Base-by-base conservation (phyloP, 768 basidiomycete species). In the Multifurca ochricompacta region DNA sequence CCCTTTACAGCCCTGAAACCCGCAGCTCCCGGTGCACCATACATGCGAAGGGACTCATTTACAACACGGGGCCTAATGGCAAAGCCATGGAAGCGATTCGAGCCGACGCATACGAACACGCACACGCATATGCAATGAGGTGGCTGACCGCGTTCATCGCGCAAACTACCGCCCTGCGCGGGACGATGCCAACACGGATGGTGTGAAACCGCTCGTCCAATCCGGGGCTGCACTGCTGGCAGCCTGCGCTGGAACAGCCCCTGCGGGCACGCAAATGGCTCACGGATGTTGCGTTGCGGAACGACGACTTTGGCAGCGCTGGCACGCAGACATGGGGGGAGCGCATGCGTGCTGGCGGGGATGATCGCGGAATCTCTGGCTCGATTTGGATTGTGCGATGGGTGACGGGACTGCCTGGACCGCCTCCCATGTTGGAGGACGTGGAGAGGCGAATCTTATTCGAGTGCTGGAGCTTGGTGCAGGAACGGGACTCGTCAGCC, bases 321-420 rank as follows among this genome's bases (percentile, higher is more conserved):
- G 91, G 91, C 1, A 82, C 88, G 25, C 91, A 92, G 69, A 93
- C 90, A 0, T 94, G 91, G 91, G 90, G n/a, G 89, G 3, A 81
- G 85, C 9, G 85, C 88, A 3, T 90, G 85, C 60, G 79, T 93
- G 6, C 74, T 94, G 51, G 79, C 89, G 0, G 85, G 89, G 64
- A 76, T 82, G 69, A 79, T 92, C 36, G 77, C 77, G 3, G 74
- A 81, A 27, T 64, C 73, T 28, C 85, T 89, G 0, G 63, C 59
- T 3, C 58, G 58, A 25, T 89, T 85, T 63, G 77, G 77, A 8
- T 64, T 81, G 3, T 27, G 34, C 19, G 32, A 18, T 7, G 19
- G 28, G 30, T 27, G 35, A 19, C 30, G 25, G 19, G 51, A 36
- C 23, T 21, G 31, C n/a, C 39, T n/a, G 36, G 27, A 21, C 28